Evolutionary conservation across 306 rosid genomes (phyloP).

Genomic region (Trifolium dubium): DNA sequence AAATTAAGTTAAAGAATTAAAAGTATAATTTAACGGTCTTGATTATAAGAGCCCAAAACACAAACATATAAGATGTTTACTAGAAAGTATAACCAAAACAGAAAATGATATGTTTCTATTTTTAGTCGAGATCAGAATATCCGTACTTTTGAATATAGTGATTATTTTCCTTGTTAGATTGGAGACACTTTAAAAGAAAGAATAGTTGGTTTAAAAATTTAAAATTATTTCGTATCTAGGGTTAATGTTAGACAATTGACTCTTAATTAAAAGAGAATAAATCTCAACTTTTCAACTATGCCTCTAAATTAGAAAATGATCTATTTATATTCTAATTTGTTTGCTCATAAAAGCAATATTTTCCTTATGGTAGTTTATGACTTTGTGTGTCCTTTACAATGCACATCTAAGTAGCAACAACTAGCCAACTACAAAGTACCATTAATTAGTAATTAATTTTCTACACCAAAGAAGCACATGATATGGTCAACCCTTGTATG

Average conservation of each 20-base stretch:
- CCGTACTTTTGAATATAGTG: no score
- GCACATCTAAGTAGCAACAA: conserved; percentile 8
- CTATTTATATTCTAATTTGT: neutral
- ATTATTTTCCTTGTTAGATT: no score
- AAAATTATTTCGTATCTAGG: no score
- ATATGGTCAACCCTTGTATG: conserved; percentile 31
- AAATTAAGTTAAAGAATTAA: no score
- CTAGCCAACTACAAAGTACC: neutral
- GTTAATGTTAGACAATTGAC: no score
- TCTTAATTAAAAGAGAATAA: no score
- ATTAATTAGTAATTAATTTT: neutral
- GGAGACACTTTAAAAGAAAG: no score
- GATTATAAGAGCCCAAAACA: neutral
- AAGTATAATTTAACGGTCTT: neutral
- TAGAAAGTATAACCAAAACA: neutral
- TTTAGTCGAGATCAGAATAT: no score
- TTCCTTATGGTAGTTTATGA: neutral
- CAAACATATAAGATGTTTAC: conserved; percentile 12
- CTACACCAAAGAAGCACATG: conserved; percentile 11
- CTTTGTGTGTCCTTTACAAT: neutral
- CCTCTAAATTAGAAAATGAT: neutral
- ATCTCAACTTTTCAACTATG: no score
- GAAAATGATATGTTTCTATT: conserved; percentile 1
- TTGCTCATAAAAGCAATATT: neutral
- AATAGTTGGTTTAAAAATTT: no score